phyloP scores from a whole-genome alignment of 768 basidiomycete species.

The Multifurca ochricompacta region DNA sequence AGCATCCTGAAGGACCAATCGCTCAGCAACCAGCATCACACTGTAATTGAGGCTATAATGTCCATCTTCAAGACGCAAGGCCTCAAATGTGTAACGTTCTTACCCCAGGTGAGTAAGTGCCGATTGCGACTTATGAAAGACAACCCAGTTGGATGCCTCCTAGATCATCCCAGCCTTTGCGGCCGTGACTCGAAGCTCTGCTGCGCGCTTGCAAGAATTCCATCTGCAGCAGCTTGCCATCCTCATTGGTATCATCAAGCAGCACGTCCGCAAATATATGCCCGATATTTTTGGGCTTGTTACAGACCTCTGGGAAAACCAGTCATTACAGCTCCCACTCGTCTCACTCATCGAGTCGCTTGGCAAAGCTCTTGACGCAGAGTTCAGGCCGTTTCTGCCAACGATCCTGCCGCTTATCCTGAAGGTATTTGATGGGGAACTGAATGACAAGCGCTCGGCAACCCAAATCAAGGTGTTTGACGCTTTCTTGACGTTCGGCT shows the following conservation, averaged over 20 bases:
- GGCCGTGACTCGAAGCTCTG: constrained; percentile 72
- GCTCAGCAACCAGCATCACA: constrained; percentile 79
- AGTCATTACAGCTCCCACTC: constrained; percentile 78
- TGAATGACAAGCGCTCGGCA: constrained; percentile 65
- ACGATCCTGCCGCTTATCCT: constrained; percentile 83
- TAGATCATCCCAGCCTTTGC: constrained; percentile 96
- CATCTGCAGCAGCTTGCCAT: constrained; percentile 94
- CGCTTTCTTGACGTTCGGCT: constrained; percentile 90
- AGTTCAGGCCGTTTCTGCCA: constrained; percentile 94
- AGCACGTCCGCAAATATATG: constrained; percentile 91
- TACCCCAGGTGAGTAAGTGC: constrained; percentile 64
- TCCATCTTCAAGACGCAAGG: constrained; percentile 98
- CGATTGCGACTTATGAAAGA: not conserved
- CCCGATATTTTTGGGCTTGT: constrained; percentile 79
- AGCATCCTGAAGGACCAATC: constrained; percentile 85
- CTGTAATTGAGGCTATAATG: constrained; percentile 96
- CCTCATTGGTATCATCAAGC: constrained; percentile 92
- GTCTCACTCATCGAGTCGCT: constrained; percentile 89
- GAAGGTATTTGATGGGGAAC: constrained; percentile 85
- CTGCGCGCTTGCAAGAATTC: constrained; percentile 82
- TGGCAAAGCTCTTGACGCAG: constrained; percentile 89
- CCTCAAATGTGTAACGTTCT: constrained; percentile 88
- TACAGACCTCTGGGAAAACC: constrained; percentile 85
- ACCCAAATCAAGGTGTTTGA: constrained; percentile 90
- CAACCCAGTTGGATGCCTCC: not conserved